Base-by-base conservation (phyloP, 305 asterid genomes). In the Fraxinus latifolia region DNA sequence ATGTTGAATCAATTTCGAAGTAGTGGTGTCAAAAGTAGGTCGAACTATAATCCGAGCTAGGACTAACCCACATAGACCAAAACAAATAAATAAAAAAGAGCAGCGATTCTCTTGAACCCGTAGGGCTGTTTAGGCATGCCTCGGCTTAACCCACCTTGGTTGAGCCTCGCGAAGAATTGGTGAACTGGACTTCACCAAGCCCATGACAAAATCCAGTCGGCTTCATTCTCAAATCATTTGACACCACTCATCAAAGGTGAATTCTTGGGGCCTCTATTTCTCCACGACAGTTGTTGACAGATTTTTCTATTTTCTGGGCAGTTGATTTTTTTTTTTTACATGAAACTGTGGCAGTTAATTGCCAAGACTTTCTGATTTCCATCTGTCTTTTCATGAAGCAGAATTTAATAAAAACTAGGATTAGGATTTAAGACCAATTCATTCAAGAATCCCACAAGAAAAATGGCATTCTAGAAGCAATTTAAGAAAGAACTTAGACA, bases 211-310 rank as follows among this genome's bases (percentile, higher is more conserved):
- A 44, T 44, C 53, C 50, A 0, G 50, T 42, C 15, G 50, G 62
- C 65, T 53, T 17, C 25, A 5, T 58, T 3, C 68, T 17, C 68
- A 7, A 58, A 58, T 58, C 68, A 19, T 58, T 58, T 58, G 68
- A 58, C 68, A 58, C 68, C 68, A 58, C 68, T 58, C 29, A 7
- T 55, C 27, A 0, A 17, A 17, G 7, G 27, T 55, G 79, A 37
- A 9, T 71, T 71, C 80, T 79, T 77, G 87, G 81, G 89, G 87
- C 55, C 27, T 60, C 55, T 55, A 67, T 84, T 67, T 71, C 81
- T 84, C 87, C 87, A 60, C 29, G 2, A 3, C 14, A 33, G 34
- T 15, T n/a, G 4, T 73, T 6, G 23, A 19, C n/a, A 73, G 27
- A 12, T 34, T 1, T 33, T 73, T 17, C 27, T n/a, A 3, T 36